phyloP scores from a whole-genome alignment of 805 yeast genomes.

The Kluyveromyces aestuarii region DNA sequence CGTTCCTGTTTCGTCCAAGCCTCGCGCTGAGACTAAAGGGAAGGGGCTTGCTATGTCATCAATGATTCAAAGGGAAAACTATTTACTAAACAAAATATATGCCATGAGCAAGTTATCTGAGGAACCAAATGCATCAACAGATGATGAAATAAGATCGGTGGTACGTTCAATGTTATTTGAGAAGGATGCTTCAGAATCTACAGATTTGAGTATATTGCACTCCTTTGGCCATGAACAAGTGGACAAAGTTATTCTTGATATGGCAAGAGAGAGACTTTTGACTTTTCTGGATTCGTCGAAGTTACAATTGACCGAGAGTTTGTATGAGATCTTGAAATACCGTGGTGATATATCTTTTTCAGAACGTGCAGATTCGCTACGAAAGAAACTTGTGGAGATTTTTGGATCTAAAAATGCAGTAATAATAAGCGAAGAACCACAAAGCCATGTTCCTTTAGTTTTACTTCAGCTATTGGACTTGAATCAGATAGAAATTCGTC shows the following conservation, averaged over 20 bases:
- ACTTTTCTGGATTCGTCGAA: conserved; percentile 40
- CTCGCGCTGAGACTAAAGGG: conserved; percentile 3
- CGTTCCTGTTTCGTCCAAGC: conserved; percentile 19
- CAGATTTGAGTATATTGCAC: conserved; percentile 26
- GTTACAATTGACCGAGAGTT: conserved; percentile 16
- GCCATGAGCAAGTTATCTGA: conserved; percentile 22
- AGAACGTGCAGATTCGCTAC: conserved; percentile 38
- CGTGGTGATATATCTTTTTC: conserved; percentile 32
- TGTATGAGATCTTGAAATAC: conserved; percentile 17
- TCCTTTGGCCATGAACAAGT: conserved; percentile 43
- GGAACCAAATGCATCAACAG: conserved; percentile 9
- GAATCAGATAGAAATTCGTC: conserved; percentile 33
- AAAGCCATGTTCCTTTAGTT: conserved; percentile 54
- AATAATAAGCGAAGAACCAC: conserved; percentile 42
- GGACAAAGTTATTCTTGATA: conserved; percentile 33
- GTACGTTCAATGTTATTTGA: conserved; percentile 30
- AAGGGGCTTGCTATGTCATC: conserved; percentile 47
- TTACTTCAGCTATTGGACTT: conserved; percentile 47
- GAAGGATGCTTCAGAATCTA: conserved; percentile 20
- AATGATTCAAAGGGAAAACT: conserved; percentile 61
- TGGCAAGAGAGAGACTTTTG: conserved; percentile 47
- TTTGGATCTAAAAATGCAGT: conserved; percentile 42
- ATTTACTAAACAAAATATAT: conserved; percentile 39
- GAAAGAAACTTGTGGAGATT: conserved; percentile 33
- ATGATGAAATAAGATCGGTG: conserved; percentile 23